Base-by-base conservation (phyloP, 345 rosid species). In the Euphorbia lathyris region DNA sequence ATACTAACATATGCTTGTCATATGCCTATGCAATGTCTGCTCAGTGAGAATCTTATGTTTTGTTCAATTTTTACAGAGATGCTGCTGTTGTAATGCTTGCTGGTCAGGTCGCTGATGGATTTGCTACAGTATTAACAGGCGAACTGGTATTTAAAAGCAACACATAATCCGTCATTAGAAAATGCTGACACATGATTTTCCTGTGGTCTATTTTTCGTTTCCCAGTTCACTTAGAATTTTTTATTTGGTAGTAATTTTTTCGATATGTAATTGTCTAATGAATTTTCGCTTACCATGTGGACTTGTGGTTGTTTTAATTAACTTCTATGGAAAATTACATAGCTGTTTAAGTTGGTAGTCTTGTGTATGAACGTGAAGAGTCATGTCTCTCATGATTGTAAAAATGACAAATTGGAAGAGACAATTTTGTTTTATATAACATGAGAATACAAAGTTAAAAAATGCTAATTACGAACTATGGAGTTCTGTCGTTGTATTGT, bases 101-200 rank as follows among this genome's bases (percentile, higher is more conserved):
- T 7, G 98, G 97, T 81, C 98, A 94, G 82, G 71, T 91, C 77
- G 97, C 97, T 36, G 98, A 91, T 86, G 98, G 86, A 14, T 79
- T 94, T 81, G 89, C 92, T 26, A 90, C 96, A 19, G 73, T 94
- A 70, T 90, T 89, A 78, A 30, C 74, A 64, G 98, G 96, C 17
- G 98, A 94, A 85, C 85, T 94, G 93, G 97, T 94, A 86, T n/a
- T 17, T 22, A 58, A 45, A 30, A 23, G 10, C 27, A 30, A 16
- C 11, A 9, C 69, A 38, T 66, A 7, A 65, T 27, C 3, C 12
- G 9, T 2, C 69, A 47, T 9, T 43, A 40, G 56, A 16, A 20
- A 62, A 29, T 29, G 34, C 16, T 22, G 14, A 23, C 13, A 10
- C 12, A 45, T 13, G 67, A 63, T 63, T 10, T 23, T 64, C 27